Conservation (phyloP, 352 stramenopile genomes). For the Globisporangium echinulatum region DNA sequence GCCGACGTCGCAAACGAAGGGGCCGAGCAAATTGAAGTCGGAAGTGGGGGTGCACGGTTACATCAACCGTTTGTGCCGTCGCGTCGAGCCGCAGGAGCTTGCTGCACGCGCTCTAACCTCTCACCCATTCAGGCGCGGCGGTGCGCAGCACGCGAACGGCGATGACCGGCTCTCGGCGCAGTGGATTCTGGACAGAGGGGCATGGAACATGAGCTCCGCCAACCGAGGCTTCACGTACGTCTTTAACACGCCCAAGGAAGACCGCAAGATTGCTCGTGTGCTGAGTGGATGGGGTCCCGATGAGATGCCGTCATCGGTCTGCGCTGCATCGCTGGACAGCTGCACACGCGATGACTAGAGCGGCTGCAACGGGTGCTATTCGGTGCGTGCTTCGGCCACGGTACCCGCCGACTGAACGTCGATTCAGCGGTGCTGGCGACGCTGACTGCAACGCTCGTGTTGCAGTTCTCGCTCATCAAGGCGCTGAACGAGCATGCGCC, state of each 20-base stretch:
- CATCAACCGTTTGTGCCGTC: background rate
- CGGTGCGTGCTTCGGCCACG: no score
- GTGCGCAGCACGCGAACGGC: background rate
- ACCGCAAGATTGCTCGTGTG: background rate
- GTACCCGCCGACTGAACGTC: no score
- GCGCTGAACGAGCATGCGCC: no score
- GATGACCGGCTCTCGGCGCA: background rate
- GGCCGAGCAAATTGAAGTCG: background rate
- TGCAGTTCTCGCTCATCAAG: no score
- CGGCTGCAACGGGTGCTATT: no score
- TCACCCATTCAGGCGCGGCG: background rate
- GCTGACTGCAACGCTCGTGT: no score
- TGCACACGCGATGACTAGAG: no score
- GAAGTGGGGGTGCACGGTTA: background rate
- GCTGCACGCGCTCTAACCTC: background rate
- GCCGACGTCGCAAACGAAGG: background rate
- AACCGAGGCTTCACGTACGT: background rate
- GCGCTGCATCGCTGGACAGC: no score
- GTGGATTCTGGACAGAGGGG: constrained; percentile 1
- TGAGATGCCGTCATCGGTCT: background rate
- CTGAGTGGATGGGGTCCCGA: background rate
- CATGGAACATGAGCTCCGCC: background rate
- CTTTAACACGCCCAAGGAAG: background rate
- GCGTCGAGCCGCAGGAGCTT: background rate
- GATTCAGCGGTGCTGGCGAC: no score